Percentiles rank a stretch among this genome's conserved stretches.
Evolutionary conservation across 495 filamentous ascomycete species (phyloP).

Genomic region (Aspergillus cristatus): DNA sequence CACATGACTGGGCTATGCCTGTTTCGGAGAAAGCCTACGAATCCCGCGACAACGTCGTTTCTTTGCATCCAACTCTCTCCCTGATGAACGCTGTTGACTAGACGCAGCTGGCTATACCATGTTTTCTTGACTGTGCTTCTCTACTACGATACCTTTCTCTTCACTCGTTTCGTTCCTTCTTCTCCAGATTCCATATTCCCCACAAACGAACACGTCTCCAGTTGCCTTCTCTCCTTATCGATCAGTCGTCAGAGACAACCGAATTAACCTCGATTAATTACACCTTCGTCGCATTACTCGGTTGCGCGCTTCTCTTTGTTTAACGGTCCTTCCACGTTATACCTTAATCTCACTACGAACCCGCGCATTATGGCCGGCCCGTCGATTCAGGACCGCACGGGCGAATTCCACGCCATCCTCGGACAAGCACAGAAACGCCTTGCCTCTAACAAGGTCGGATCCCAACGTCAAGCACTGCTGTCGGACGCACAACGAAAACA

Average conservation of each 20-base stretch:
- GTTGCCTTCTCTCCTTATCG: constrained; percentile 22
- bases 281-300: neutral
- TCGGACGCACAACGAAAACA: constrained; percentile 60
- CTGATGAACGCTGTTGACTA: too few relatives aligned
- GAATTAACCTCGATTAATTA: neutral
- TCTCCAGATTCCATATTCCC: neutral
- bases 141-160: too few relatives aligned
- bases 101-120: too few relatives aligned
- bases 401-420: constrained; percentile 87
- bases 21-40: constrained; percentile 2
- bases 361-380: constrained; percentile 42
- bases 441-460: constrained; percentile 56
- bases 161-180: neutral
- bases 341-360: too few relatives aligned
- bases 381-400: constrained; percentile 93
- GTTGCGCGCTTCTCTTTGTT: neutral
- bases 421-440: constrained; percentile 70
- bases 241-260: constrained; percentile 11
- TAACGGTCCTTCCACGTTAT: too few relatives aligned
- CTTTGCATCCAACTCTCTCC: too few relatives aligned
- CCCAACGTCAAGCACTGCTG: constrained; percentile 75
- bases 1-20: constrained; percentile 2
- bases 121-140: too few relatives aligned
- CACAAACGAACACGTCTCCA: constrained; percentile 20
- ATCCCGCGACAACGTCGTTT: too few relatives aligned